phyloP scores from a whole-genome alignment of 495 filamentous ascomycete species.

The Paragyromitra xinjiangensis region DNA sequence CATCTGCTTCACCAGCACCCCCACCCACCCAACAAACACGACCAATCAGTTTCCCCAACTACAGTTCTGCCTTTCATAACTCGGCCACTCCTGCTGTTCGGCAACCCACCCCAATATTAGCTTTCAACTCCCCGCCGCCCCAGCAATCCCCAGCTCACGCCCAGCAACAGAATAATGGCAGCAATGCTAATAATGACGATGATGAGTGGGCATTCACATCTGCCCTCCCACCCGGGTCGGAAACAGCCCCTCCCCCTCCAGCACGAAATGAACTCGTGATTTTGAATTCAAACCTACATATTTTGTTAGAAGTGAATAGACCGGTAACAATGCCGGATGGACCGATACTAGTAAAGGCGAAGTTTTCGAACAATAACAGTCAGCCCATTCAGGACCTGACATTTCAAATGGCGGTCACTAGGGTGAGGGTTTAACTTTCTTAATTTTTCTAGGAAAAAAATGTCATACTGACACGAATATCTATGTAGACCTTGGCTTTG shows the following conservation, averaged over 20 bases:
- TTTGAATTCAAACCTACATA: conserved; percentile 64
- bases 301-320: conserved; percentile 66
- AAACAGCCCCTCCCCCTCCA: conserved; percentile 52
- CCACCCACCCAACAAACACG: conserved; percentile 57
- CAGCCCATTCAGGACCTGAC: conserved; percentile 79
- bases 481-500: conserved; percentile 74
- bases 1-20: conserved; percentile 64
- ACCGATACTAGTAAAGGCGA: conserved; percentile 67
- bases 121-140: conserved; percentile 53
- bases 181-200: conserved; percentile 65
- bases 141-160: conserved; percentile 39
- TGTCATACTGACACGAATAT: conserved; percentile 26
- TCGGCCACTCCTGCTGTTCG: conserved; percentile 56
- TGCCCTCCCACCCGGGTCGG: conserved; percentile 74
- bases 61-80: conserved; percentile 55
- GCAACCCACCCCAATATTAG: conserved; percentile 55
- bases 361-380: conserved; percentile 80
- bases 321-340: conserved; percentile 62
- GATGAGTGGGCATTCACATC: conserved; percentile 97
- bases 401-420: conserved; percentile 92
- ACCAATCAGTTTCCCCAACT: conserved; percentile 36
- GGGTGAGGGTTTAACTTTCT: conserved; percentile 66
- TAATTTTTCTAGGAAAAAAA: conserved; percentile 5
- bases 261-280: conserved; percentile 64
- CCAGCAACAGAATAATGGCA: conserved; percentile 56